Percentiles rank a stretch among this genome's conserved stretches.
phyloP scores from a whole-genome alignment of 371 early-diverging fungal genomes.

The Circinella umbellata region DNA sequence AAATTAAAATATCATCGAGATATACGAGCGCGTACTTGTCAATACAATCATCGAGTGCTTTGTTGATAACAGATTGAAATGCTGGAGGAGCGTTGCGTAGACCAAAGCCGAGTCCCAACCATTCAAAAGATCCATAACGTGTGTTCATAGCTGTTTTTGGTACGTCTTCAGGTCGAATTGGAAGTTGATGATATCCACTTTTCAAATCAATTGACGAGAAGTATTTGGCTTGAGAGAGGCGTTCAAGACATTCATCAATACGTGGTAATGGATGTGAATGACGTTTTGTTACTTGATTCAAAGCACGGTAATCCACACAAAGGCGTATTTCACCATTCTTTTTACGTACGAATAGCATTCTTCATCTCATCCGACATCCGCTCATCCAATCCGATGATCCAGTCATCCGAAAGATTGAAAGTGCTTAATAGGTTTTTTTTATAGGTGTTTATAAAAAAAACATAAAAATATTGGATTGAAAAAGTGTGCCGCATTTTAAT shows the following conservation, averaged over 20 bases:
- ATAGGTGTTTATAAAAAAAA: too few relatives aligned
- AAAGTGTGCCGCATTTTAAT: too few relatives aligned
- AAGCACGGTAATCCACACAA: constrained; percentile 35
- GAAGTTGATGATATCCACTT: constrained; percentile 47
- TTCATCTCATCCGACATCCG: too few relatives aligned
- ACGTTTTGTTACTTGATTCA: constrained; percentile 52
- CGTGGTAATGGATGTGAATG: constrained; percentile 51
- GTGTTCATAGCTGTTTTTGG: constrained; percentile 36
- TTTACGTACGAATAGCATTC: constrained; percentile 60
- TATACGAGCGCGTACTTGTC: constrained; percentile 51
- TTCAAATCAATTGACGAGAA: constrained; percentile 58
- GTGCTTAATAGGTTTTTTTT: too few relatives aligned
- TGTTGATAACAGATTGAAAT: constrained; percentile 50
- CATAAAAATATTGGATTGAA: too few relatives aligned
- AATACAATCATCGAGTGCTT: constrained; percentile 32
- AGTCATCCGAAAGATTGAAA: too few relatives aligned
- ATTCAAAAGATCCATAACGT: constrained; percentile 49
- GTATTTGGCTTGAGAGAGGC: constrained; percentile 27
- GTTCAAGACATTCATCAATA: constrained; percentile 51
- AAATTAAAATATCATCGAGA: constrained; percentile 67
- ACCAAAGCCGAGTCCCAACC: constrained; percentile 55
- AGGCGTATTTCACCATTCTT: constrained; percentile 54
- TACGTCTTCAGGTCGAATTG: constrained; percentile 21
- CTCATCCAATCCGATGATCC: too few relatives aligned
- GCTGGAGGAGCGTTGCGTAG: constrained; percentile 49